phyloP scores from a whole-genome alignment of 495 filamentous ascomycete genomes.

The Pyronema domesticum region DNA sequence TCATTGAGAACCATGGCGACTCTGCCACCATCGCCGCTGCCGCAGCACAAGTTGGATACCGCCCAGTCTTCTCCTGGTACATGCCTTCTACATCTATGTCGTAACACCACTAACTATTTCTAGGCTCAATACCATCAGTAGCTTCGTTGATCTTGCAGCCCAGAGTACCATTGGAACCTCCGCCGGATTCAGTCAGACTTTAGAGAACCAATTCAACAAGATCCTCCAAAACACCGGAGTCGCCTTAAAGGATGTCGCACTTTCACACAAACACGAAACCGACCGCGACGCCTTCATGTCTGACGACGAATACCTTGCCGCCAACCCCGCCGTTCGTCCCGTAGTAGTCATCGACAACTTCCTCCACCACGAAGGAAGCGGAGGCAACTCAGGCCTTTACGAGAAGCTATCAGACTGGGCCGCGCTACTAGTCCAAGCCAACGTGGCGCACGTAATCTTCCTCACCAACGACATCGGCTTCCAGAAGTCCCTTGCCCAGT shows the following conservation, averaged over 20 bases:
- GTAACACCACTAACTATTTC: neutral
- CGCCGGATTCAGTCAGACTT: slow-evolving; percentile 83
- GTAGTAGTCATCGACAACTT: slow-evolving; percentile 94
- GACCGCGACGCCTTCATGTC: slow-evolving; percentile 43
- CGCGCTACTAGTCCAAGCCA: slow-evolving; percentile 65
- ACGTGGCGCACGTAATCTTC: slow-evolving; percentile 91
- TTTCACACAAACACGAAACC: slow-evolving; percentile 43
- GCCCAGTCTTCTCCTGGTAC: slow-evolving; percentile 77
- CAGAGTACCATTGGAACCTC: slow-evolving; percentile 90
- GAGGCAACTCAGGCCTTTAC: slow-evolving; percentile 55
- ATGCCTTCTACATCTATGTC: neutral
- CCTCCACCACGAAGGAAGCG: slow-evolving; percentile 51
- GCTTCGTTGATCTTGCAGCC: slow-evolving; percentile 80
- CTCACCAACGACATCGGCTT: slow-evolving; percentile 84
- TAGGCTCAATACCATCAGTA: slow-evolving; percentile 71
- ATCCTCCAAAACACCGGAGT: slow-evolving; percentile 73
- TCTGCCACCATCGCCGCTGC: slow-evolving; percentile 68
- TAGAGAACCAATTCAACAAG: slow-evolving; percentile 80
- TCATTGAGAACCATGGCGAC: slow-evolving; percentile 82
- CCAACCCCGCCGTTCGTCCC: slow-evolving; percentile 67
- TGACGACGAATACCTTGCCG: slow-evolving; percentile 80
- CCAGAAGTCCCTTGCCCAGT: slow-evolving; percentile 55
- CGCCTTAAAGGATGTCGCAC: slow-evolving; percentile 58
- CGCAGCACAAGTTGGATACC: slow-evolving; percentile 72
- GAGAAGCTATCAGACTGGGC: slow-evolving; percentile 85